A percentile compares a stretch with the other conserved stretches of the same genome.
Evolutionary conservation across 257 asterid genomes (phyloP).

Genomic region (Solanum gracilifrons): DNA sequence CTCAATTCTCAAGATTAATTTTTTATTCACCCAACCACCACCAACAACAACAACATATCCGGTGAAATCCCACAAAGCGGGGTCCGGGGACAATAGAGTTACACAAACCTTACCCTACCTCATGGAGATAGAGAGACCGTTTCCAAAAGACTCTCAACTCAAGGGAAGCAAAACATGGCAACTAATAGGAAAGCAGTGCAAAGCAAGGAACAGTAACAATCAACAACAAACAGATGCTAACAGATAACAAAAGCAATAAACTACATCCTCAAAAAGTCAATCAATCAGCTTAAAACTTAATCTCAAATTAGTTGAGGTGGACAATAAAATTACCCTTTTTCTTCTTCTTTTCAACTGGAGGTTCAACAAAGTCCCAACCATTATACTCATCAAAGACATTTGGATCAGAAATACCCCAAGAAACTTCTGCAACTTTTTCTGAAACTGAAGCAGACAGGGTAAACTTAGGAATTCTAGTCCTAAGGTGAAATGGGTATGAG

Average conservation of each 20-base stretch:
- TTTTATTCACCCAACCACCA: neutral
- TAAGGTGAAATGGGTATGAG: slow-evolving; percentile 18
- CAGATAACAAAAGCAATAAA: neutral
- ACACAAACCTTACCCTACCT: neutral
- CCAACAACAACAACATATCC: neutral
- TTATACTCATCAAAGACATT: slow-evolving; percentile 40
- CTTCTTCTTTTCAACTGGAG: slow-evolving; percentile 18
- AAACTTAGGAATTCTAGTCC: slow-evolving; percentile 25
- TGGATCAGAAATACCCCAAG: slow-evolving; percentile 39
- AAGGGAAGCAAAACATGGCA: neutral
- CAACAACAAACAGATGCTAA: neutral
- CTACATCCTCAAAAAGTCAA: neutral
- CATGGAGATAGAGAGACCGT: neutral
- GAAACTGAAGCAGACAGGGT: slow-evolving; percentile 39
- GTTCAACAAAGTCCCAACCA: slow-evolving; percentile 66
- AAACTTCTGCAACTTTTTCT: slow-evolving; percentile 25
- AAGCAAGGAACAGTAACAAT: neutral
- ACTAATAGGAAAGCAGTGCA: neutral
- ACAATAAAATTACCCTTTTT: neutral
- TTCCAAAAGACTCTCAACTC: neutral
- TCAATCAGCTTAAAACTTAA: neutral
- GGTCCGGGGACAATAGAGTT: neutral
- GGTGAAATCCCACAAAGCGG: neutral
- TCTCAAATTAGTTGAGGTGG: neutral
- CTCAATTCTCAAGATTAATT: neutral